Conservation (phyloP, 305 asterid species). For the Ilex paraguariensis region DNA sequence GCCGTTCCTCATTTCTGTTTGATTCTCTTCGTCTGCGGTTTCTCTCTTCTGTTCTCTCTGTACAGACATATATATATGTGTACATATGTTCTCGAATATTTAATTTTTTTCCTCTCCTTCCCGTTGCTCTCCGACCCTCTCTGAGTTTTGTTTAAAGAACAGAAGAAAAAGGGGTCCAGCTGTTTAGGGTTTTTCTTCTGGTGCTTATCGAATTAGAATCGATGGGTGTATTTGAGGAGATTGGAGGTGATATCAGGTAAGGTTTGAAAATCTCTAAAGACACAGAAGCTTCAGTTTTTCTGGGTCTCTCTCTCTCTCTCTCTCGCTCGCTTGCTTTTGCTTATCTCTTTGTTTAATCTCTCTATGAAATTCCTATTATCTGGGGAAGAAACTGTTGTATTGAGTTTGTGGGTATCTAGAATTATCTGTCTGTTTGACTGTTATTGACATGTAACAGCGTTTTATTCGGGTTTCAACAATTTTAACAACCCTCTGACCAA, state of each 20-base stretch:
- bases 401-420: not conserved
- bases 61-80: too few species aligned
- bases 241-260: conserved; percentile 56
- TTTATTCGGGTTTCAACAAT: not conserved
- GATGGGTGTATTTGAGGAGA: conserved; percentile 44
- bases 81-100: too few species aligned
- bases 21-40: too few species aligned
- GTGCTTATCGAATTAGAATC: not conserved
- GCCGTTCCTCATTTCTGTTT: too few species aligned
- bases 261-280: conserved; percentile 1
- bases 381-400: not conserved
- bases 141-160: too few species aligned
- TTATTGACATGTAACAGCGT: not conserved
- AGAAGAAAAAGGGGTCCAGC: not conserved
- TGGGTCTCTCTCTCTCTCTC: not conserved
- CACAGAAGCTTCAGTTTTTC: too few species aligned
- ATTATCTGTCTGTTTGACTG: not conserved
- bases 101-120: too few species aligned
- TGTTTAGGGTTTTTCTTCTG: conserved; percentile 5
- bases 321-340: not conserved
- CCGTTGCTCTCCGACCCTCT: too few species aligned
- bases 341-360: not conserved
- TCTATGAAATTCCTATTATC: not conserved
- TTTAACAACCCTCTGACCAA: too few species aligned
- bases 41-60: too few species aligned